Conservation (phyloP, 1,139 yeast genomes). For the Yamadazyma kanchanaburiensis region DNA sequence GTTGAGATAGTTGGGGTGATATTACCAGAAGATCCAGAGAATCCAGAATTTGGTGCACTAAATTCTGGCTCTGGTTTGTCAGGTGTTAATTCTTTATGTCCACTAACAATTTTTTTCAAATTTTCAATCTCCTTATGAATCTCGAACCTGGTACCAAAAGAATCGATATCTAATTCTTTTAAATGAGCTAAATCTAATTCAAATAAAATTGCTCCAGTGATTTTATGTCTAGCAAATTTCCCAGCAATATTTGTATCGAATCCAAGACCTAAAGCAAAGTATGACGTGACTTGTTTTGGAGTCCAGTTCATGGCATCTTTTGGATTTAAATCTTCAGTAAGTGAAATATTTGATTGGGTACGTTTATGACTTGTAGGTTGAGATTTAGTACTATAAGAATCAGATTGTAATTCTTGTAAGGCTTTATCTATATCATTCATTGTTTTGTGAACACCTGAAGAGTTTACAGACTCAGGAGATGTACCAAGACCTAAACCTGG, state of each 20-base stretch:
- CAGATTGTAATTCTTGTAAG: slow-evolving; percentile 60
- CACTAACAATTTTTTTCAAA: slow-evolving; percentile 33
- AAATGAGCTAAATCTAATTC: slow-evolving; percentile 83
- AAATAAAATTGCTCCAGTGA: slow-evolving; percentile 79
- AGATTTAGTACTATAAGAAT: slow-evolving; percentile 12
- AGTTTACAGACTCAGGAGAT: too few relatives aligned
- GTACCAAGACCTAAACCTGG: slow-evolving; percentile 4
- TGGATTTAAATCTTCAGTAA: slow-evolving; percentile 46
- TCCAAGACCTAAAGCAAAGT: slow-evolving; percentile 64
- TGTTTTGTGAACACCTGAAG: slow-evolving; percentile 61
- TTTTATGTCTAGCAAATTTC: slow-evolving; percentile 81
- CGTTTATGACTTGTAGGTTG: slow-evolving; percentile 11
- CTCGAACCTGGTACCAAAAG: slow-evolving; percentile 95
- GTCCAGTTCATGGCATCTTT: slow-evolving; percentile 66
- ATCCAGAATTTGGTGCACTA: background rate
- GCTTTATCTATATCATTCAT: slow-evolving; percentile 85
- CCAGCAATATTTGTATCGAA: slow-evolving; percentile 72
- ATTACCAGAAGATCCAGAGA: background rate
- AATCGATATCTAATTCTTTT: slow-evolving; percentile 86
- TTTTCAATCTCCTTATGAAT: slow-evolving; percentile 84
- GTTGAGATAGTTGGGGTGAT: background rate
- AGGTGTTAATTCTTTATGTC: slow-evolving; percentile 4
- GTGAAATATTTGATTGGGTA: slow-evolving; percentile 13
- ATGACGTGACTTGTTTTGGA: slow-evolving; percentile 78
- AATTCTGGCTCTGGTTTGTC: background rate